phyloP scores from a whole-genome alignment of 2,329 filamentous ascomycete genomes.

The Colletotrichum acutatum region DNA sequence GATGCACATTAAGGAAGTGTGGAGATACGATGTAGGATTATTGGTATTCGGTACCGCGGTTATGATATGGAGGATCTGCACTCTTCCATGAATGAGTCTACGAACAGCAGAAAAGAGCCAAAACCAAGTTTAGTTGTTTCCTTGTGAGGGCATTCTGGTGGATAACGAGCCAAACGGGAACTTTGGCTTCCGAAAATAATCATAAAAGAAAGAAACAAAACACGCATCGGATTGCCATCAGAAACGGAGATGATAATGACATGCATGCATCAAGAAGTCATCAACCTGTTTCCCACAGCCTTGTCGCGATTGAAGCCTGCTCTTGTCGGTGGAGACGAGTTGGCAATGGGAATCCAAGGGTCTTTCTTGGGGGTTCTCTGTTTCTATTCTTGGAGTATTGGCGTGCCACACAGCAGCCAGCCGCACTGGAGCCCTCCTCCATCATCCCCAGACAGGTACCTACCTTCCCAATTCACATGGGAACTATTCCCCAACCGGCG shows the following conservation, averaged over 20 bases:
- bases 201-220: not conserved
- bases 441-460: not conserved
- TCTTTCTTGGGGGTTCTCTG: slow-evolving; percentile 1
- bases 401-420: not conserved
- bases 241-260: not conserved
- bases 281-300: slow-evolving; percentile 14
- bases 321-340: slow-evolving; percentile 5
- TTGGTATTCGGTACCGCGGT: not conserved
- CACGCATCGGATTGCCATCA: not conserved
- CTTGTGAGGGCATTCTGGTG: not conserved
- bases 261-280: not conserved
- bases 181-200: slow-evolving; percentile 15
- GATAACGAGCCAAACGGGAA: not conserved
- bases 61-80: not conserved
- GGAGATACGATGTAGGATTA: slow-evolving; percentile 13
- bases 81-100: slow-evolving; percentile 12
- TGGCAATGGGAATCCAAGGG: not conserved
- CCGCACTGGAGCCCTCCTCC: not conserved
- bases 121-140: not conserved
- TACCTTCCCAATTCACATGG: not conserved
- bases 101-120: not conserved
- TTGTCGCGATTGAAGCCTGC: not conserved
- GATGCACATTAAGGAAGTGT: not conserved
- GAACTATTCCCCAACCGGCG: not conserved
- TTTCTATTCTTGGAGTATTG: slow-evolving; percentile 27